A percentile compares a stretch with the other conserved stretches of the same genome.
phyloP scores from a whole-genome alignment of 768 basidiomycete species.

The Tremella mesenterica region DNA sequence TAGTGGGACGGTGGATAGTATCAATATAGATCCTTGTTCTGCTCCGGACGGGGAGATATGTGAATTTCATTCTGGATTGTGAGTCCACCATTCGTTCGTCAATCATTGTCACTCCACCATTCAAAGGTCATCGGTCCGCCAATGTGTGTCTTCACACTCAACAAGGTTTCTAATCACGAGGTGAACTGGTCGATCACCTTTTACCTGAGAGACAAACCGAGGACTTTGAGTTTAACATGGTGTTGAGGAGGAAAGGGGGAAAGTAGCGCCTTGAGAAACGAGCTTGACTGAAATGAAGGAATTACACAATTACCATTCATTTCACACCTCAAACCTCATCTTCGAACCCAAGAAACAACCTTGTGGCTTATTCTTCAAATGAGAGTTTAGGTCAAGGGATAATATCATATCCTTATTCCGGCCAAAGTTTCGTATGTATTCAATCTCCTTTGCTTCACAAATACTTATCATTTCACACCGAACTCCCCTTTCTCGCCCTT shows the following conservation, averaged over 20 bases:
- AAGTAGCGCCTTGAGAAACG: no score
- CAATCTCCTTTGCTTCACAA: neutral
- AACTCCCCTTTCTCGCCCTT: neutral
- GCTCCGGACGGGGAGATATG: no score
- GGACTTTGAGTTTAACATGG: neutral
- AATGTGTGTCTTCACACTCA: neutral
- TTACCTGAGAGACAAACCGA: neutral
- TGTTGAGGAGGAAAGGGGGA: no score
- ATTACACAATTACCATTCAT: constrained; percentile 28
- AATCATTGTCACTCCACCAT: neutral
- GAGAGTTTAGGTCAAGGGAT: constrained; percentile 1
- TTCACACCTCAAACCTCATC: constrained; percentile 14
- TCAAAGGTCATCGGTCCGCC: neutral
- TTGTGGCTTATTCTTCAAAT: constrained; percentile 13
- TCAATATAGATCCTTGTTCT: no score
- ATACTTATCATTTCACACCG: neutral
- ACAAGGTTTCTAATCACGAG: neutral
- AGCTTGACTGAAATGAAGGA: no score
- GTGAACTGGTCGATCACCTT: neutral
- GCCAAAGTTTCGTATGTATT: constrained; percentile 21
- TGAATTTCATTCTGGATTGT: no score
- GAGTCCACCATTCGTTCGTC: no score
- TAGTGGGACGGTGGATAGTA: no score
- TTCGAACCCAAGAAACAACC: constrained; percentile 12
- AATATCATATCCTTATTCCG: constrained; percentile 17